A percentile compares a stretch with the other conserved stretches of the same genome.
Conservation (phyloP, 306 rosid species). For the Prunus mira region DNA sequence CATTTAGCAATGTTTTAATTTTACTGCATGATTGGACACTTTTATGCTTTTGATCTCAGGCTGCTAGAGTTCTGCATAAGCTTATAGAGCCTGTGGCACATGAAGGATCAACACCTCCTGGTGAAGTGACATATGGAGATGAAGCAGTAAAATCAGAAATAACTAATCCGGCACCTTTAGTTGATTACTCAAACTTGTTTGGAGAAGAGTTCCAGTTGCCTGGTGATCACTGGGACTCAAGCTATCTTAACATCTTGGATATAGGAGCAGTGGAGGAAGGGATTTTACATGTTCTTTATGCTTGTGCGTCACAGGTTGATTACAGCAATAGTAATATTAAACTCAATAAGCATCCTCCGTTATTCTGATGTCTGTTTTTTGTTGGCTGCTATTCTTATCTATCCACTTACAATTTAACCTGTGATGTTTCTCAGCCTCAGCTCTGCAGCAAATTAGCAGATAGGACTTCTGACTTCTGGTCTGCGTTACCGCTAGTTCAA, state of each 20-base stretch:
- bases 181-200: conserved; percentile 73
- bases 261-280: conserved; percentile 89
- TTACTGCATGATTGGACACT: conserved; percentile 15
- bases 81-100: conserved; percentile 57
- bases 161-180: conserved; percentile 40
- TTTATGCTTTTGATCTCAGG: conserved; percentile 48
- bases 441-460: conserved; percentile 86
- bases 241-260: conserved; percentile 74
- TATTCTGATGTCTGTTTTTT: conserved; percentile 17
- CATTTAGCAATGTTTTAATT: conserved; percentile 21
- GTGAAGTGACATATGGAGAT: conserved; percentile 48
- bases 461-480: conserved; percentile 73
- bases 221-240: conserved; percentile 73
- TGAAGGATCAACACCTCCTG: conserved; percentile 47
- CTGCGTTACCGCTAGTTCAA: conserved; percentile 77
- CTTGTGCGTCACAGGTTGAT: conserved; percentile 89
- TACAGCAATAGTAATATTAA: conserved; percentile 26
- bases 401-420: conserved; percentile 16
- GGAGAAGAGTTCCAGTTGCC: conserved; percentile 80
- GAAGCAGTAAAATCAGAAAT: conserved; percentile 51
- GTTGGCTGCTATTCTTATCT: conserved; percentile 5
- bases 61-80: conserved; percentile 75
- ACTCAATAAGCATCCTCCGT: conserved; percentile 3
- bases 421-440: conserved; percentile 56
- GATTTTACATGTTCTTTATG: conserved; percentile 79